Conservation (phyloP, 805 yeast species). For the Priceomyces fermenticarens region DNA sequence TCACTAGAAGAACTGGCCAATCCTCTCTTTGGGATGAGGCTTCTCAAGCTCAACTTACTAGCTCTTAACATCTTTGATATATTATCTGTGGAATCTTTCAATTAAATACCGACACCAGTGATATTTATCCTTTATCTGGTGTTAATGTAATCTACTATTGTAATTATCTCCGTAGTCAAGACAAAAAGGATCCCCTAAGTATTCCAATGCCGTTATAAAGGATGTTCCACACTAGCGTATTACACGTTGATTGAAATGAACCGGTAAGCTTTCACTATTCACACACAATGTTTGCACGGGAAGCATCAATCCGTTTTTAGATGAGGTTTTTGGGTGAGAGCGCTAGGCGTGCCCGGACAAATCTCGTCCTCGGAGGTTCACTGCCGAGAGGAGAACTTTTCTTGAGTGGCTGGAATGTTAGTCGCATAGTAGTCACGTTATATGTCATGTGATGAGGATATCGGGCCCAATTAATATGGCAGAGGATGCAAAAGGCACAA, state of each 20-base stretch:
- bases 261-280: no score
- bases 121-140: no score
- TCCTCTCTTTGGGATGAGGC: constrained; percentile 22
- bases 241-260: no score
- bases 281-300: constrained; percentile 10
- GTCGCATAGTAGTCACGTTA: background rate
- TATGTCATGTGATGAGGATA: background rate
- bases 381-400: constrained; percentile 12
- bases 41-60: constrained; percentile 1
- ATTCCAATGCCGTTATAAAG: no score
- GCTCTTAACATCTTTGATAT: constrained; percentile 3
- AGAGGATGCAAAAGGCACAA: background rate
- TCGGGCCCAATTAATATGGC: background rate
- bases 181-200: no score
- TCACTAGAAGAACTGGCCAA: constrained; percentile 35
- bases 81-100: no score
- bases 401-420: background rate
- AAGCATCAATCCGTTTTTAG: constrained; percentile 17
- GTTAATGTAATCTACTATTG: no score
- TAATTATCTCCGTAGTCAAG: no score
- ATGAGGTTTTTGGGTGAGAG: background rate
- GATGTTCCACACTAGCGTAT: no score
- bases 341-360: constrained; percentile 1
- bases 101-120: no score
- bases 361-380: constrained; percentile 13